These are phyloP conservation scores for Phytophthora pini DNA, from an alignment of 352 stramenopile genomes.

Conservation along the genomic window DNA sequence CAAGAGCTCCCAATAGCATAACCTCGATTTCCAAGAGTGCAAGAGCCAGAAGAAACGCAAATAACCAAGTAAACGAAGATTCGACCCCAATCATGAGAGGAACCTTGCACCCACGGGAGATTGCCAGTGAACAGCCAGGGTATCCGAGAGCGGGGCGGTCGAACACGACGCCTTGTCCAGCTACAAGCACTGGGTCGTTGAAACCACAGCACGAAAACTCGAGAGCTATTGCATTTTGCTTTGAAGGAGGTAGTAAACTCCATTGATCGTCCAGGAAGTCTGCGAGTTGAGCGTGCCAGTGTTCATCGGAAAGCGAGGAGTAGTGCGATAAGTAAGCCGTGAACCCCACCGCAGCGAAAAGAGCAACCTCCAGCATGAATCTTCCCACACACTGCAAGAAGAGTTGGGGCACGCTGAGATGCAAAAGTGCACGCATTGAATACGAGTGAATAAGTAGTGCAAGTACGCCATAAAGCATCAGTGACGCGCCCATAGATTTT, in stretches of 20 bases:
- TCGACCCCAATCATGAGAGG: constrained; percentile 41
- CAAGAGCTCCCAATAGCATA: constrained; percentile 21
- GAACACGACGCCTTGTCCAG: constrained; percentile 45
- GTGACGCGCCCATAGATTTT: constrained; percentile 34
- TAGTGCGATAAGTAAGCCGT: constrained; percentile 50
- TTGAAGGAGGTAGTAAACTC: constrained; percentile 34
- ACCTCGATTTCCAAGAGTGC: constrained; percentile 43
- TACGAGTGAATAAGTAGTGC: constrained; percentile 47
- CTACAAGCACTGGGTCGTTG: constrained; percentile 47
- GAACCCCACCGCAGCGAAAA: constrained; percentile 42
- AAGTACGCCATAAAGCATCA: constrained; percentile 43
- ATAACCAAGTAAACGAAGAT: constrained; percentile 55
- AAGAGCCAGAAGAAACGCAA: constrained; percentile 45
- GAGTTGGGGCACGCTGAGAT: constrained; percentile 48
- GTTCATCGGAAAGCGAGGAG: constrained; percentile 23
- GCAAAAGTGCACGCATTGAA: constrained; percentile 36
- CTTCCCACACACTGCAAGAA: constrained; percentile 47
- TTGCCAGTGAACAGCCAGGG: constrained; percentile 43
- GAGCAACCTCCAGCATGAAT: constrained; percentile 16
- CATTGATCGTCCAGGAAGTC: constrained; percentile 50
- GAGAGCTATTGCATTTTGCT: constrained; percentile 47
- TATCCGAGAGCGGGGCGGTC: constrained; percentile 49
- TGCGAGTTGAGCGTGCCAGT: constrained; percentile 41
- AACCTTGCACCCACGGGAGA: constrained; percentile 42
- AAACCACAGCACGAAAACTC: constrained; percentile 64